Evolutionary conservation across 345 rosid genomes (phyloP).

Genomic region (Psidium guajava): DNA sequence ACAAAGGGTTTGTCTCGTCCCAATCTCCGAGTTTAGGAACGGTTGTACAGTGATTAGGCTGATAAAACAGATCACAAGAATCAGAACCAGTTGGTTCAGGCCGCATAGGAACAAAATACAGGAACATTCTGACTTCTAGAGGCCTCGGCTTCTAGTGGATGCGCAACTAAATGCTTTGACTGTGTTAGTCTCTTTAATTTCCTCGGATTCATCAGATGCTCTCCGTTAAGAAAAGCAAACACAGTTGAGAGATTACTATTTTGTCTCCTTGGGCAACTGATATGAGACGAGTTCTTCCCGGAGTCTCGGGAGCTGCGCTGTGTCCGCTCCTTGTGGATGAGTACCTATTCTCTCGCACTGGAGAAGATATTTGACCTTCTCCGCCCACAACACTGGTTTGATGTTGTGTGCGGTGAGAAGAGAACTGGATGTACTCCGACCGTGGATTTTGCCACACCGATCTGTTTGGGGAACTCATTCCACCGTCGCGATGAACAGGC

Average conservation of each 20-base stretch:
- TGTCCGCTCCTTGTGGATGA: neutral
- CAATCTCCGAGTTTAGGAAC: conserved; percentile 29
- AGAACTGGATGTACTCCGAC: neutral
- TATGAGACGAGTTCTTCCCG: conserved; percentile 12
- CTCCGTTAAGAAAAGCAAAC: neutral
- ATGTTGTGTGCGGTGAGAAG: neutral
- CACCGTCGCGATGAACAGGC: neutral
- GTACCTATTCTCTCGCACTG: conserved; percentile 4
- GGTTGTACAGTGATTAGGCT: conserved; percentile 11
- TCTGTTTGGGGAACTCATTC: neutral
- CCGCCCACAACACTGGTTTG: neutral
- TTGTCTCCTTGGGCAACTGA: conserved; percentile 7
- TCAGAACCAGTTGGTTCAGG: neutral
- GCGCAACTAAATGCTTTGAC: neutral
- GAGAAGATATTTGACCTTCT: conserved; percentile 3
- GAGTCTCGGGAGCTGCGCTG: conserved; percentile 5
- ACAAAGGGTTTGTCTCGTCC: conserved; percentile 24
- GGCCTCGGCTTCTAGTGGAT: neutral
- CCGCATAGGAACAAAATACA: neutral
- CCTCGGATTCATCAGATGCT: neutral
- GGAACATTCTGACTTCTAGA: neutral
- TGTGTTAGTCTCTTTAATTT: neutral
- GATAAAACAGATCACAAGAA: neutral
- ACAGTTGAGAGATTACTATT: neutral
- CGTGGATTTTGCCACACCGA: neutral